Evolutionary conservation across 495 filamentous ascomycete genomes (phyloP).

Genomic region (Trichoderma virens): DNA sequence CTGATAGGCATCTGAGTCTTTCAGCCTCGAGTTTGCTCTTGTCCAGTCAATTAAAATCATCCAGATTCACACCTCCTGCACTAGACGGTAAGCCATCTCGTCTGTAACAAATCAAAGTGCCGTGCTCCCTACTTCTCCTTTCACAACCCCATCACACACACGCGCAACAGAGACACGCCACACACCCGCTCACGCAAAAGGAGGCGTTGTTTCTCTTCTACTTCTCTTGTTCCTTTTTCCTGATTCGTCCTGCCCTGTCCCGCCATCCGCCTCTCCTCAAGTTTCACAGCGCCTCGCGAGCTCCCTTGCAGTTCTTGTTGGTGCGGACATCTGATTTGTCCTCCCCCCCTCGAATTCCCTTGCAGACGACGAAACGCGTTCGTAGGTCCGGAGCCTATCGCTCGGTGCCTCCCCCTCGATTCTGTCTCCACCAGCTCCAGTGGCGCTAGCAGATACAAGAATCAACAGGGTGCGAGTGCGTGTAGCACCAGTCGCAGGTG

Average conservation of each 20-base stretch:
- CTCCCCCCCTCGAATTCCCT: conserved; percentile 1
- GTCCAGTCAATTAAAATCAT: neutral
- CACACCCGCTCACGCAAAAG: neutral
- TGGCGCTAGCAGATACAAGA: conserved; percentile 3
- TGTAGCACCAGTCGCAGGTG: neutral
- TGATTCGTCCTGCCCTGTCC: neutral
- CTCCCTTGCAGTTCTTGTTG: neutral
- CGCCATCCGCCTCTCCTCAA: neutral
- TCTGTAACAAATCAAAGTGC: neutral
- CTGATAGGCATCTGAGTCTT: neutral
- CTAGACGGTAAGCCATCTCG: neutral
- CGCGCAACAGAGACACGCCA: neutral
- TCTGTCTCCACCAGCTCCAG: conserved; percentile 6
- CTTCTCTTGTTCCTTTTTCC: neutral
- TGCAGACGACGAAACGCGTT: conserved; percentile 8
- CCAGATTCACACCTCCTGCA: neutral
- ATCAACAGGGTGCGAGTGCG: neutral
- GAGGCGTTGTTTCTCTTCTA: neutral
- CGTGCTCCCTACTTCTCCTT: neutral
- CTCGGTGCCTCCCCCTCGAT: neutral
- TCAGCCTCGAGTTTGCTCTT: neutral
- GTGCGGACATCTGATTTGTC: conserved; percentile 2
- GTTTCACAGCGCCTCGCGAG: conserved; percentile 3
- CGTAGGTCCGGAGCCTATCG: neutral
- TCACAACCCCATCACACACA: neutral